Base-by-base conservation (phyloP, 352 stramenopile species). In the Pythium guiyangense region DNA sequence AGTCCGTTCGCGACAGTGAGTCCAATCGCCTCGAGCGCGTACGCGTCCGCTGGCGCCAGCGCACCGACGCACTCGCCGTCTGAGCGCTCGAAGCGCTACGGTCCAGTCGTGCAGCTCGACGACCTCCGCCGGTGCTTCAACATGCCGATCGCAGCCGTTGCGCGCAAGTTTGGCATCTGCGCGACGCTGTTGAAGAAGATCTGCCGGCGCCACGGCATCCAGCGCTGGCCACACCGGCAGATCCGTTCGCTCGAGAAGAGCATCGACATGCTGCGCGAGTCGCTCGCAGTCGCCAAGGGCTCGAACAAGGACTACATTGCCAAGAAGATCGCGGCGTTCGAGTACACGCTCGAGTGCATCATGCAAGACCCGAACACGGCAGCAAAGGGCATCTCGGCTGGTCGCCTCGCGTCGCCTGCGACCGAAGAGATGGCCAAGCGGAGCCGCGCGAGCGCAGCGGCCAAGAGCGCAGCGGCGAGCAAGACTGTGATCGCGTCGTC, bases 111-210 rank as follows among this genome's bases (percentile, higher is more conserved):
- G 35, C 68, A 88, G 51, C 69, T 91, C n/a, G 74, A 86, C 37
- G 80, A 91, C 55, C 63, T 94, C 46, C 74, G 79, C 26, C 69
- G 74, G 57, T 90, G 83, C 61, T 94, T 94, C 58, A 90, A 92
- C 64, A 90, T 91, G 78, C 84, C 84, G 57, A 88, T 94, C 60
- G 81, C 81, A 3, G 74, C 74, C 0, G 84, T 94, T 35, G 81
- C 81, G 35, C 80, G 78, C 50, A 84, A 90, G 61, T 92, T 93
- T 60, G 84, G 84, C 44, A 92, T 93, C 67, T 93, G 84, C 57
- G 83, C 79, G n/a, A 93, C 84, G 34, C 60, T 92, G 29, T 67
- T 93, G 57, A 93, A 93, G 69, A 92, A 91, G 65, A 90, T 90
- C 55, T 94, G 84, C 51, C 74, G 84, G 2, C 81, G 81, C 34